Base-by-base conservation (phyloP, 2,329 filamentous ascomycete genomes). In the Cladosporium sp. region DNA sequence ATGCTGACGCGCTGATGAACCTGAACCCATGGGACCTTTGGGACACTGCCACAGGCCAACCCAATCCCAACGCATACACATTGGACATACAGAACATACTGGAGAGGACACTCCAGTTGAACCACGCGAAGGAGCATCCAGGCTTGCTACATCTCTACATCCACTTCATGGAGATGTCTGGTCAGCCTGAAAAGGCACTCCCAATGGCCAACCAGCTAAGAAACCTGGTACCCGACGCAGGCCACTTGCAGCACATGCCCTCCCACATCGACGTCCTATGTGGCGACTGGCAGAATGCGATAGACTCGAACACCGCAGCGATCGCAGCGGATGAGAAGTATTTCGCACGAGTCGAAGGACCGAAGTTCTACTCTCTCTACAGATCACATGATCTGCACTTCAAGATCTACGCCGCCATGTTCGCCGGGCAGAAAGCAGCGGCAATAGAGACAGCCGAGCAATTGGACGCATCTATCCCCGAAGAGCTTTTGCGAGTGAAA, bases 341-440 rank as follows among this genome's bases (percentile, higher is more conserved):
- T 66, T 76, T 89, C 2, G 72, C 74, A 0, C 76, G 79, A 5
- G 77, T 81, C 7, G 87, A 88, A 0, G 76, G 83, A 0, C 71
- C 84, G 61, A 88, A 88, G 69, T 92, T 92, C 70, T 93, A 92
- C 74, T 87, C 86, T 0, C 80, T 92, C 5, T 93, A 92, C 69
- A 82, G 88, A 12, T 82, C 83, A 52, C 89, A 93, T 68, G 79
- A 92, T 67, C 87, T 86, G 65, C 89, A 92, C 68, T 91, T 89
- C 64, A 80, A 84, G 1, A 82, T 92, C 51, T 92, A 92, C 69
- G 86, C 86, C 0, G 88, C 88, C 59, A 90, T 92, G 88, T 88
- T 92, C 64, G 83, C 87, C 0, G 89, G 85, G 0, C 83, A 87
- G 68, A 87, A 79, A 1, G 70, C 74, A 19, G 75, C 86, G 12